Evolutionary conservation across 2,329 filamentous ascomycete species (phyloP).

Genomic region (Capronia americana): DNA sequence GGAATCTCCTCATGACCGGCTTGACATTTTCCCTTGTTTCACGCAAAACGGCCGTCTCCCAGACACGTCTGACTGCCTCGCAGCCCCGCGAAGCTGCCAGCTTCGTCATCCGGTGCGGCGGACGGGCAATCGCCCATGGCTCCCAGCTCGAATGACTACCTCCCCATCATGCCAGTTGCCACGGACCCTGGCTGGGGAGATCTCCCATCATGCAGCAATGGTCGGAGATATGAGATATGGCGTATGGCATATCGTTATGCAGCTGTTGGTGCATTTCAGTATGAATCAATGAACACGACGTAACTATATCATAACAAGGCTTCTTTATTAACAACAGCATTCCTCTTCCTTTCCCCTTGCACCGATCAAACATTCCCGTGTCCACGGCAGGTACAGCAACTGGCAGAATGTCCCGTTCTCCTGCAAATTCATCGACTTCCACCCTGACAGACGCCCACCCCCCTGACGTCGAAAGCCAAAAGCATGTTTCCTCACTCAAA

Average conservation of each 20-base stretch:
- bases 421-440: constrained; percentile 23
- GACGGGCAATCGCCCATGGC: background rate
- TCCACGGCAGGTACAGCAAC: constrained; percentile 3
- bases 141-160: background rate
- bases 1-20: background rate
- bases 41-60: background rate
- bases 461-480: constrained; percentile 25
- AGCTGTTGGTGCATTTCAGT: background rate
- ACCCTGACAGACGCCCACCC: constrained; percentile 11
- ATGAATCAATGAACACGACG: constrained; percentile 1
- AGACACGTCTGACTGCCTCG: no score
- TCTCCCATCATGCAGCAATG: background rate
- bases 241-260: constrained; percentile 5
- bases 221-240: constrained; percentile 18
- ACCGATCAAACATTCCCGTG: background rate
- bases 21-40: background rate
- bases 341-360: background rate
- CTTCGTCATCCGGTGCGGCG: constrained; percentile 5
- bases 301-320: background rate
- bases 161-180: background rate
- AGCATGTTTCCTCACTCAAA: constrained; percentile 4
- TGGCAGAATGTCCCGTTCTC: constrained; percentile 19
- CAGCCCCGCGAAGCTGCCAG: no score
- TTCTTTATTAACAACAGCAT: background rate
- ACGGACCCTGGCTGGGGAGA: background rate